Evolutionary conservation across 1,284 basidiomycete genomes (phyloP).

Genomic region (Rhodotorula sp.): DNA sequence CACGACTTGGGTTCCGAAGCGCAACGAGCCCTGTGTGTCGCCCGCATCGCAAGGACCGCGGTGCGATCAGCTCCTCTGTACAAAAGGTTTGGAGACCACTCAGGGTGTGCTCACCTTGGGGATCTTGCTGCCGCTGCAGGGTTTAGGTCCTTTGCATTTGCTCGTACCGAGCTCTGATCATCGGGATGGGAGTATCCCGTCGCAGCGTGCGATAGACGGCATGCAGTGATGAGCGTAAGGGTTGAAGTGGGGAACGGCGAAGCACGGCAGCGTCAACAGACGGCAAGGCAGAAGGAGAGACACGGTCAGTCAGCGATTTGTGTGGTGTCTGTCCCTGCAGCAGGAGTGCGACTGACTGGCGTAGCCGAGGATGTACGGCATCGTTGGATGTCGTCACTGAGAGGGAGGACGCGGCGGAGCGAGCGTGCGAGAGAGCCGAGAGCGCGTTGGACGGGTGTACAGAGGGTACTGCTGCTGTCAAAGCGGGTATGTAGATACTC

Average conservation of each 20-base stretch:
- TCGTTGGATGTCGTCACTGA: background rate
- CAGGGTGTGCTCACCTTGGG: constrained; percentile 33
- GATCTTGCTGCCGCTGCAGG: constrained; percentile 48
- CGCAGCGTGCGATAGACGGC: too few species aligned
- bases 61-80: too few species aligned
- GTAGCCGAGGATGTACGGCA: background rate
- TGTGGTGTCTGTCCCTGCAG: too few species aligned
- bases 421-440: background rate
- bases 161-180: background rate
- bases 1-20: constrained; percentile 15
- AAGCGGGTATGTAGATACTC: too few species aligned
- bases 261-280: background rate
- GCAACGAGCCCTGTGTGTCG: constrained; percentile 8
- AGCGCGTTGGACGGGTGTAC: background rate
- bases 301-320: background rate
- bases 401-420: background rate
- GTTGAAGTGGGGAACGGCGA: background rate
- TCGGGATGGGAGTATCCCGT: too few species aligned
- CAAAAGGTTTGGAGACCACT: too few species aligned
- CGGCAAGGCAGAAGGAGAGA: background rate
- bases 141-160: constrained; percentile 36
- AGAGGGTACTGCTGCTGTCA: background rate
- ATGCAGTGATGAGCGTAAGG: too few species aligned
- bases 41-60: too few species aligned
- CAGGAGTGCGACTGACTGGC: background rate